phyloP scores from a whole-genome alignment of 2,329 filamentous ascomycete genomes.

The Colletotrichum sp. region DNA sequence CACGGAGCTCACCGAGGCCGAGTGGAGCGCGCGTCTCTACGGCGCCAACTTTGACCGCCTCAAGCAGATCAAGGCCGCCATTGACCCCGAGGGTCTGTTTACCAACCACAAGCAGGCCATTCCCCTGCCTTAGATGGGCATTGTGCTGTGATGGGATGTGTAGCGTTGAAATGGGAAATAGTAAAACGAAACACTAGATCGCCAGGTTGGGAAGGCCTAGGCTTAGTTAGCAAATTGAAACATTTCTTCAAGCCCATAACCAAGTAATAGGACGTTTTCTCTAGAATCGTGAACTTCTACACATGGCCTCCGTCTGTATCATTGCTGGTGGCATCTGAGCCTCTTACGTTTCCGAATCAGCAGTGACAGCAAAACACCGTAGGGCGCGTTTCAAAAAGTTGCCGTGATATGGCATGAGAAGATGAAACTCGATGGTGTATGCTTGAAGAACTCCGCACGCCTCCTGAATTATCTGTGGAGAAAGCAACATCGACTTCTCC shows the following conservation, averaged over 20 bases:
- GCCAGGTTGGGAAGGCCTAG: neutral
- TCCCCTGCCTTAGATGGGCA: neutral
- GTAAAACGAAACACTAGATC: neutral
- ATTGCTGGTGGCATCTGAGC: neutral
- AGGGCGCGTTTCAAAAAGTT: neutral
- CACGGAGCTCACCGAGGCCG: constrained; percentile 17
- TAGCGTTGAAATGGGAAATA: neutral
- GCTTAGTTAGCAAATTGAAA: neutral
- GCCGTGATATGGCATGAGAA: neutral
- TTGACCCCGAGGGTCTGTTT: constrained; percentile 20
- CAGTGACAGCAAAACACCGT: neutral
- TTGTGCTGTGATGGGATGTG: neutral
- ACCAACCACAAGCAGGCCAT: constrained; percentile 21
- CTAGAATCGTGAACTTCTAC: neutral
- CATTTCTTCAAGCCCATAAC: neutral
- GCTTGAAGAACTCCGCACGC: neutral
- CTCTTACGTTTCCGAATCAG: neutral
- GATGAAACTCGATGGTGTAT: neutral
- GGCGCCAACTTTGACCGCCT: constrained; percentile 21
- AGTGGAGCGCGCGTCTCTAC: constrained; percentile 21
- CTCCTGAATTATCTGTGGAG: neutral
- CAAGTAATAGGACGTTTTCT: neutral
- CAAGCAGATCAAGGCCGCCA: constrained; percentile 17
- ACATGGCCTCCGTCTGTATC: neutral
- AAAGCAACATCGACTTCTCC: neutral